Base-by-base conservation (phyloP, 2,329 filamentous ascomycete genomes). In the Sclerotinia subarctica region DNA sequence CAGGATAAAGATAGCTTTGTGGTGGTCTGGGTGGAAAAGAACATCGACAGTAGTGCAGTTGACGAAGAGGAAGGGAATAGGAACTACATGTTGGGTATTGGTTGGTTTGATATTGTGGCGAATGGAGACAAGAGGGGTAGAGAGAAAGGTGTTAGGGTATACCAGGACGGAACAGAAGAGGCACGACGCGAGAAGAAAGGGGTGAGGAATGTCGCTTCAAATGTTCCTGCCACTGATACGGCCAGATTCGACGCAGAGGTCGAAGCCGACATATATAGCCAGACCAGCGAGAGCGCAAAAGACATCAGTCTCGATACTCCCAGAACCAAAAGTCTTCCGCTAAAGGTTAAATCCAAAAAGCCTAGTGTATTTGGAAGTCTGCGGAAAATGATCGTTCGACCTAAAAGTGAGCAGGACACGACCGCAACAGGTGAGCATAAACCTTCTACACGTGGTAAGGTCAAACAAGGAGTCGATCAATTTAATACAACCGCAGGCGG, bases 401-500 rank as follows among this genome's bases (percentile, higher is more conserved):
- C 54, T 13, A 52, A 24, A 35, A 66, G 64, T 29, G 64, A 66
- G 42, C 64, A 35, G n/a, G 59, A 63, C 58, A 60, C 44, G 7
- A 26, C 32, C 1, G 19, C 38, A n/a, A 59, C 35, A 44, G 54
- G 46, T 49, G 46, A 60, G 26, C n/a, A 38, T 51, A 24, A n/a
- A 60, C 38, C 15, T 21, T 19, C 44, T n/a, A 29, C 10, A 32
- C 44, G 47, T 5, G 49, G 19, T 15, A 26, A 8, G 8, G 64
- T 32, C 46, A 60, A 21, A n/a, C 17, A 49, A 51, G 24, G 35
- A 11, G 7, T 26, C 42, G 17, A 19, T 11, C 60, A 19, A 15
- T 46, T 38, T 11, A 47, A 57, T 58, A 58, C 63, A 15, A 24
- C 26, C 6, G n/a, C 59, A 26, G 59, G 29, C 8, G n/a, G 21